Conservation (phyloP, 805 yeast species). For the Naumovozyma baii region DNA sequence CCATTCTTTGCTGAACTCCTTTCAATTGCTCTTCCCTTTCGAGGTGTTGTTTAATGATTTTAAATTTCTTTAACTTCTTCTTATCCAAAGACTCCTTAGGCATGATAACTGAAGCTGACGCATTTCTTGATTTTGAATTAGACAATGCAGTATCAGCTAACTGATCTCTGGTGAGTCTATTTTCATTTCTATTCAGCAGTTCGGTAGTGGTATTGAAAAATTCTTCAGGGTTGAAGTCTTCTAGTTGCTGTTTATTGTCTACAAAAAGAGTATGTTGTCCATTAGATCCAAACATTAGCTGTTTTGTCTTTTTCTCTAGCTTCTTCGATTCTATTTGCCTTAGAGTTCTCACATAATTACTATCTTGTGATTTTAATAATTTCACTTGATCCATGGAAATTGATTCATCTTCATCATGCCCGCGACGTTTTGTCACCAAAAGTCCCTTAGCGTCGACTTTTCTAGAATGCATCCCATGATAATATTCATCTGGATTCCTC, state of each 20-base stretch:
- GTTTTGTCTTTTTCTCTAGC: slow-evolving; percentile 42
- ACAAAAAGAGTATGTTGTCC: slow-evolving; percentile 86
- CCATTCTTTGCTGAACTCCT: slow-evolving; percentile 63
- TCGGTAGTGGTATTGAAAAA: slow-evolving; percentile 63
- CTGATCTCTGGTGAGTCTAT: slow-evolving; percentile 57
- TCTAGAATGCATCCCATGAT: slow-evolving; percentile 78
- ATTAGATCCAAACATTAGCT: slow-evolving; percentile 41
- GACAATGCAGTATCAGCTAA: slow-evolving; percentile 34
- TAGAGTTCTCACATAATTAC: slow-evolving; percentile 71
- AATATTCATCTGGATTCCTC: slow-evolving; percentile 90
- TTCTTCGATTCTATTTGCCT: slow-evolving; percentile 59
- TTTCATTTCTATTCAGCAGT: slow-evolving; percentile 55
- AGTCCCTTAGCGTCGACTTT: slow-evolving; percentile 66
- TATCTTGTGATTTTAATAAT: slow-evolving; percentile 82
- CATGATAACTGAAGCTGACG: slow-evolving; percentile 21
- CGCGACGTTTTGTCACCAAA: slow-evolving; percentile 47
- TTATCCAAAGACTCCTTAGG: slow-evolving; percentile 35
- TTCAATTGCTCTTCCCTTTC: slow-evolving; percentile 61
- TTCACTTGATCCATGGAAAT: slow-evolving; percentile 68
- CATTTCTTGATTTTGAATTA: slow-evolving; percentile 4
- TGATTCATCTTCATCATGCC: slow-evolving; percentile 37
- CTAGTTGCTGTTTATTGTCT: slow-evolving; percentile 47
- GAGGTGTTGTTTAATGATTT: slow-evolving; percentile 51
- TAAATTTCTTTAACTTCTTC: slow-evolving; percentile 52
- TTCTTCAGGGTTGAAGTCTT: slow-evolving; percentile 50